Evolutionary conservation across 2,329 filamentous ascomycete genomes (phyloP), one percentile per base, ranked within the genome.

Genomic region (Geosmithia morbida): DNA sequence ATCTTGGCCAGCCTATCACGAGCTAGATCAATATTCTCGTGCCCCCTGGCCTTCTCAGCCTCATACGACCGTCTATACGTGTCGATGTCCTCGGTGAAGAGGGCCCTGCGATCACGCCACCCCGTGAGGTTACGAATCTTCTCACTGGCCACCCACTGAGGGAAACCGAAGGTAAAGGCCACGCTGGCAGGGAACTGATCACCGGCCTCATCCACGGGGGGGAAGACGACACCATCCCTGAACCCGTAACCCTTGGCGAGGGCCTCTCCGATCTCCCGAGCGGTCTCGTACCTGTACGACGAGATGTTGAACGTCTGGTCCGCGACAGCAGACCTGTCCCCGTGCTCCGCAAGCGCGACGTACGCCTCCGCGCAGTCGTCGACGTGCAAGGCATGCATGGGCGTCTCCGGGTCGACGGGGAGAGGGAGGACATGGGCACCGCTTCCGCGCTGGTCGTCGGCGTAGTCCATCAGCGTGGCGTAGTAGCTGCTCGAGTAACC

Each of bases 331-430:
- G 37, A 45, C 18, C 62, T 58, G 11, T 58, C 50, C 1, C 50
- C 14, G n/a, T 69, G 59, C 22, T 59, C 55, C 0, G 68, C 70
- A 2, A 74, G 57, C 1, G 66, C 60, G 3, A 72, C 56, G 48
- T 74, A 75, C 0, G 68, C 69, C 16, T 69, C 65, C 2, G 56
- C 70, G 44, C 69, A 72, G 51, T 74, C 71, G 51, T 74, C 70
- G 13, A 74, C 60, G 49, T 74, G 70, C 39, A 66, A 60, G 3
- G 63, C 66, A 49, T 74, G 70, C 50, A 70, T 55, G 30, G 73
- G 66, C 14, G 58, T 64, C 17, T 63, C 56, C 0, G 60, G 57
- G 41, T 64, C 51, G 0, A 60, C 55, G 0, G 62, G 57, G 2
- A 72, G 49, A 16, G 54, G 51, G 29, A 70, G 53, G 2, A 54